Base-by-base conservation (phyloP, 2,329 filamentous ascomycete genomes). In the Neonectria magnoliae region DNA sequence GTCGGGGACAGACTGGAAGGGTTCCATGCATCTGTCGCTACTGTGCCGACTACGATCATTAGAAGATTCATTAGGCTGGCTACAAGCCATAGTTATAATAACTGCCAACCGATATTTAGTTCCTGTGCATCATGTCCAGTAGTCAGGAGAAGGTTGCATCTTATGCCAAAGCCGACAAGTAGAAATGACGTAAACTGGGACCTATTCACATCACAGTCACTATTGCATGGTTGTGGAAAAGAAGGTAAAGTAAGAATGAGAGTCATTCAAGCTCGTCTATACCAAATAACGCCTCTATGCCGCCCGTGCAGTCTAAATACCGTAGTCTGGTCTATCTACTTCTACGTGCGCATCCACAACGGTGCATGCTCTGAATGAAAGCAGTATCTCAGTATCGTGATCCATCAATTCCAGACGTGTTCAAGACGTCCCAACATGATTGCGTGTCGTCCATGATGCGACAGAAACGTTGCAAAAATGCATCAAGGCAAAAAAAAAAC, bases 271-370 rank as follows among this genome's bases (percentile, higher is more conserved):
- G 13, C 38, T 16, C 20, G 27, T 64, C 54, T 64, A 64, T 59
- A 50, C 38, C 48, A 58, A 57, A 3, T 42, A 68, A 68, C 66
- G 66, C 66, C 66, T 68, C 66, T 66, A 70, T 68, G 50, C 65
- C 60, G 41, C 41, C 31, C 57, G 33, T 27, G 45, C 44, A 25
- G 33, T 61, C 58, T 48, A 48, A 27, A 31, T 31, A 22, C 48
- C 48, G 48, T 36, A 20, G 9, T 56, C 53, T 56, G 53, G 53
- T 56, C 41, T 54, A 54, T 45, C 53, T 56, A 29, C 53, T 56
- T 56, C 53, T 56, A 45, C 25, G 52, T 56, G 25, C 29, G 38
- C 42, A 45, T 56, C 22, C 38, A 31, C 38, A 22, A 31, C 13
- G 13, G 41, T 33, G 38, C 18, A 56, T 56, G 53, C 53, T 56